These are phyloP conservation scores for Acer saccharum DNA, from an alignment of 345 rosid genomes.

Conservation along the genomic window DNA sequence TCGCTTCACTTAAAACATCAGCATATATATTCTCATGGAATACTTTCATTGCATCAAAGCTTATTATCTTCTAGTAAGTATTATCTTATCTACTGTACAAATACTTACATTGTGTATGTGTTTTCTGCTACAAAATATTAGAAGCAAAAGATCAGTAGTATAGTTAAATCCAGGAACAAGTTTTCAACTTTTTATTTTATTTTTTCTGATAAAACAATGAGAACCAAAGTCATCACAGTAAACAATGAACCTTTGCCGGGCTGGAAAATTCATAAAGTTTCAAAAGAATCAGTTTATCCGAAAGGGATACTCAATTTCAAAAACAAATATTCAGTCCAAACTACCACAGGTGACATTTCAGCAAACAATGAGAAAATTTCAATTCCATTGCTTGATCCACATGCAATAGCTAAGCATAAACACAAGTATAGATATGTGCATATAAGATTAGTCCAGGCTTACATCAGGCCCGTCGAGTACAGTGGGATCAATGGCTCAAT, in stretches of 20 bases:
- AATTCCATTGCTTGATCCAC: not conserved
- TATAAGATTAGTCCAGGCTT: conserved; percentile 10
- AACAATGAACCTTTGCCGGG: not conserved
- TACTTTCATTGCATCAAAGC: not conserved
- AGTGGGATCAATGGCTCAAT: not conserved
- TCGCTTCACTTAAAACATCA: not conserved
- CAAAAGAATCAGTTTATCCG: not conserved
- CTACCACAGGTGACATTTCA: not conserved
- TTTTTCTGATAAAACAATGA: not conserved
- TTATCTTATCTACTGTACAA: too few relatives aligned
- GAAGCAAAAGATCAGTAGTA: not conserved
- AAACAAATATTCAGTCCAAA: conserved; percentile 4
- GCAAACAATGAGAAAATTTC: not conserved
- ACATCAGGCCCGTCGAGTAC: not conserved
- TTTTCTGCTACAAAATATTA: not conserved
- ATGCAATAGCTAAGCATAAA: not conserved
- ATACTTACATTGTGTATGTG: not conserved
- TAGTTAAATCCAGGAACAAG: not conserved
- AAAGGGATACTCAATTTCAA: conserved; percentile 7
- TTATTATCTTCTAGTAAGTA: too few relatives aligned
- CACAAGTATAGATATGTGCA: not conserved
- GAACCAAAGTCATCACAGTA: not conserved
- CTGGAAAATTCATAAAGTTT: conserved; percentile 1
- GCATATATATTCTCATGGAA: not conserved
- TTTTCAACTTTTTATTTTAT: not conserved